A percentile compares a stretch with the other conserved stretches of the same genome.
phyloP scores from a whole-genome alignment of 345 rosid genomes.

The Trapa incisa region DNA sequence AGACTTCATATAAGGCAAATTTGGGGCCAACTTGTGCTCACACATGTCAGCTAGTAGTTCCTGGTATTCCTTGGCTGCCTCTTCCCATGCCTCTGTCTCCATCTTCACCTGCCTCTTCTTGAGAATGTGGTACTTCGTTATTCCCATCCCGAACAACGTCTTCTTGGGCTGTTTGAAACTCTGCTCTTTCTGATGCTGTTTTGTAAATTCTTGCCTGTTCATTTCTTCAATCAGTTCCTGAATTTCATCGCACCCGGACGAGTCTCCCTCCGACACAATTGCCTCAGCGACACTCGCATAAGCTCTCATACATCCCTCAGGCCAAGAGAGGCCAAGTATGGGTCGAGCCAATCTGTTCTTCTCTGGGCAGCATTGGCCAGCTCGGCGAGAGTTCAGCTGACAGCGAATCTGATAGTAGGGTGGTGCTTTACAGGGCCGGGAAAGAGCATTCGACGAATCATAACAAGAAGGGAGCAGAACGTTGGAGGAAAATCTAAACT shows the following conservation, averaged over 20 bases:
- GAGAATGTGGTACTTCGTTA: slow-evolving; percentile 33
- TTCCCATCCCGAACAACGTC: slow-evolving; percentile 43
- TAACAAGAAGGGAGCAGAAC: slow-evolving; percentile 5
- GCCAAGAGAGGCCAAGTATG: slow-evolving; percentile 10
- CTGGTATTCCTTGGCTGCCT: slow-evolving; percentile 72
- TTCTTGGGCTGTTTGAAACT: slow-evolving; percentile 27
- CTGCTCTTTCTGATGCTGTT: neutral
- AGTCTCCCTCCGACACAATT: slow-evolving; percentile 51
- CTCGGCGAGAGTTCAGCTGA: slow-evolving; percentile 9
- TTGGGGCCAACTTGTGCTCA: slow-evolving; percentile 90
- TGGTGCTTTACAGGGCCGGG: slow-evolving; percentile 7
- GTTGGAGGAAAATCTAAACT: slow-evolving; percentile 16
- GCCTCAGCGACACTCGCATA: slow-evolving; percentile 55
- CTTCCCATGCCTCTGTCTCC: slow-evolving; percentile 95
- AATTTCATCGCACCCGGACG: slow-evolving; percentile 53
- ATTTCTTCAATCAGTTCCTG: slow-evolving; percentile 37
- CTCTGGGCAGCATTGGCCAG: slow-evolving; percentile 7
- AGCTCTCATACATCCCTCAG: slow-evolving; percentile 12
- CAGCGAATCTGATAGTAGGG: neutral
- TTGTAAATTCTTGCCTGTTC: slow-evolving; percentile 14
- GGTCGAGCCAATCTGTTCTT: slow-evolving; percentile 10
- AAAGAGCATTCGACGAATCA: slow-evolving; percentile 3
- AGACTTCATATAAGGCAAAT: slow-evolving; percentile 75
- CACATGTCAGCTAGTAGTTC: slow-evolving; percentile 85
- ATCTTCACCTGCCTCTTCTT: slow-evolving; percentile 59